phyloP scores from a whole-genome alignment of 495 filamentous ascomycete genomes.

The Neurospora sp. region DNA sequence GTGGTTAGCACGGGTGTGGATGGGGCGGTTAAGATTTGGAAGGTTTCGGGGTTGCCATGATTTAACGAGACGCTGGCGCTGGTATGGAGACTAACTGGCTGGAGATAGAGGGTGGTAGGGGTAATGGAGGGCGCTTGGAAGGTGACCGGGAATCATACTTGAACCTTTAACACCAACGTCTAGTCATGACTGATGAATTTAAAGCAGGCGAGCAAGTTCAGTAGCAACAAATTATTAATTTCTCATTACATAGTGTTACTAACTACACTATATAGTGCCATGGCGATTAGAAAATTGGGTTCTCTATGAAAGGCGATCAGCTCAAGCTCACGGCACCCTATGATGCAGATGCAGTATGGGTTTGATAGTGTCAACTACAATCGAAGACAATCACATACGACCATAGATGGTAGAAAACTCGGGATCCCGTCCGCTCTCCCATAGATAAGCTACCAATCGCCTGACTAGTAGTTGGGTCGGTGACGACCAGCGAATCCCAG shows the following conservation, averaged over 20 bases:
- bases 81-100: neutral
- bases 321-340: neutral
- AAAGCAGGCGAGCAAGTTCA: neutral
- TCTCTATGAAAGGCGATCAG: neutral
- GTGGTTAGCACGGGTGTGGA: constrained; percentile 76
- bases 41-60: constrained; percentile 53
- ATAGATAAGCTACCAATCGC: neutral
- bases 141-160: neutral
- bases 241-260: neutral
- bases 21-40: constrained; percentile 86
- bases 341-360: too few species aligned
- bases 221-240: neutral
- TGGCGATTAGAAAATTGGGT: neutral
- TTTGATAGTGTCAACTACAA: neutral
- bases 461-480: constrained; percentile 38
- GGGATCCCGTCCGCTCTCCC: constrained; percentile 41
- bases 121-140: neutral
- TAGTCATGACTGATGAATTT: neutral
- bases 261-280: neutral
- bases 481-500: constrained; percentile 29
- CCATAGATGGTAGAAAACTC: constrained; percentile 20
- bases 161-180: neutral
- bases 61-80: neutral
- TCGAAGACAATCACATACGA: neutral
- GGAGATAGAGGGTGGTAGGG: neutral